phyloP scores from a whole-genome alignment of 179 eudicot species.

The Actinidia chinensis region DNA sequence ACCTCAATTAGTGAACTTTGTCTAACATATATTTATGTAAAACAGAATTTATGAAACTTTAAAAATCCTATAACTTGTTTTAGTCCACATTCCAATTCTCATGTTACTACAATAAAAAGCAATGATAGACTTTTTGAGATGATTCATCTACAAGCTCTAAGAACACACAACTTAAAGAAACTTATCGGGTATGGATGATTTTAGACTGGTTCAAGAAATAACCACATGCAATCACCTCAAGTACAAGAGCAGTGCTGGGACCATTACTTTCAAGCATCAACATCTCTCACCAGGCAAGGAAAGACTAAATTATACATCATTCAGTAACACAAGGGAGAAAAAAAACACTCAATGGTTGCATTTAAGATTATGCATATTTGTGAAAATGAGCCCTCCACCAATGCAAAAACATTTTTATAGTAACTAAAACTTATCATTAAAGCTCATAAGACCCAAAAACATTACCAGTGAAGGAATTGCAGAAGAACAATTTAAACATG shows the following conservation, averaged over 20 bases:
- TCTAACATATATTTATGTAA: neutral
- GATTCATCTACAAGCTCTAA: neutral
- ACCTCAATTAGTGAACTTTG: neutral
- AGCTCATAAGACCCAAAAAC: neutral
- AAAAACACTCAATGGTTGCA: no score
- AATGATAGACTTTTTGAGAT: neutral
- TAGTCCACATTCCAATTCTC: neutral
- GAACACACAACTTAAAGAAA: neutral
- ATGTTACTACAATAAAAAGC: neutral
- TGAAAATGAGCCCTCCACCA: no score
- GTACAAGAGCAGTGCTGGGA: no score
- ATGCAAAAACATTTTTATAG: no score
- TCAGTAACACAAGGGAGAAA: neutral
- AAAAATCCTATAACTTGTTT: neutral
- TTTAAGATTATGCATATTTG: no score
- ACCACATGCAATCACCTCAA: no score
- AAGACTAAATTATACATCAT: neutral
- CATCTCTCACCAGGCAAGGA: neutral
- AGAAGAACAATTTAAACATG: neutral
- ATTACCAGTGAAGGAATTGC: neutral
- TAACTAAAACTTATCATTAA: neutral
- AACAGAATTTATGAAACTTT: neutral
- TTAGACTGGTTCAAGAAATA: neutral
- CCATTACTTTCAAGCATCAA: neutral
- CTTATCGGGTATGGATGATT: neutral